Percentiles rank a stretch among this genome's conserved stretches.
Conservation (phyloP, 1,139 yeast genomes). For the Scheffersomyces lignicola region DNA sequence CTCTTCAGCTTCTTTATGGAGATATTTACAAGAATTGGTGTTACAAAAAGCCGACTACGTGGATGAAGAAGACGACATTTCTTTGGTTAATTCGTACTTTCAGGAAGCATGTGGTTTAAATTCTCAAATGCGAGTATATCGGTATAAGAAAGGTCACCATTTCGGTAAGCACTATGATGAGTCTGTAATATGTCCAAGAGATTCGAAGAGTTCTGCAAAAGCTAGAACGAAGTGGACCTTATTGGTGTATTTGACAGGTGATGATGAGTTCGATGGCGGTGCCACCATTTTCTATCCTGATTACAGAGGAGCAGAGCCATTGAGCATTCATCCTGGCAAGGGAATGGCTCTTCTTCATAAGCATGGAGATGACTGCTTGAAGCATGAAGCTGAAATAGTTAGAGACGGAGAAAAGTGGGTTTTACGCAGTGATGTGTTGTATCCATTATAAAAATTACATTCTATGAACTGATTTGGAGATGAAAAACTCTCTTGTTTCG, state of each 20-base stretch:
- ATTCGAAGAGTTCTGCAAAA: constrained; percentile 16
- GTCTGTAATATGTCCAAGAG: constrained; percentile 39
- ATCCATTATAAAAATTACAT: constrained; percentile 2
- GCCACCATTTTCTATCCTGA: constrained; percentile 58
- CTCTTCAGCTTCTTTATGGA: constrained; percentile 48
- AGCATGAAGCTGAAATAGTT: constrained; percentile 61
- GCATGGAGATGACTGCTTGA: constrained; percentile 65
- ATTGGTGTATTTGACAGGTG: constrained; percentile 59
- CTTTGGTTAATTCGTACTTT: constrained; percentile 28
- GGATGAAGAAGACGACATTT: constrained; percentile 26
- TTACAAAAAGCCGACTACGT: constrained; percentile 29
- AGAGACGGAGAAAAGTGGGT: constrained; percentile 63
- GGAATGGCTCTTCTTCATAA: constrained; percentile 66
- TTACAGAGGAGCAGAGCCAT: constrained; percentile 16
- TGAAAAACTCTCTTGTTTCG: constrained; percentile 27
- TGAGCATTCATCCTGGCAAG: constrained; percentile 48
- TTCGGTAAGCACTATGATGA: constrained; percentile 69
- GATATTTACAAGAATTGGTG: constrained; percentile 35
- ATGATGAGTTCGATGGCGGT: constrained; percentile 58
- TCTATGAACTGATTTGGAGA: constrained; percentile 9
- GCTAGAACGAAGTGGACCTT: constrained; percentile 62
- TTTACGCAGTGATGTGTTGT: constrained; percentile 60
- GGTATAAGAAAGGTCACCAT: constrained; percentile 59
- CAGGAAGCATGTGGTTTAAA: constrained; percentile 49
- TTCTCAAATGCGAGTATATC: constrained; percentile 56